Evolutionary conservation across 805 yeast species (phyloP), one percentile per base, ranked within the genome.

Genomic region (Scheffersomyces coipomensis): DNA sequence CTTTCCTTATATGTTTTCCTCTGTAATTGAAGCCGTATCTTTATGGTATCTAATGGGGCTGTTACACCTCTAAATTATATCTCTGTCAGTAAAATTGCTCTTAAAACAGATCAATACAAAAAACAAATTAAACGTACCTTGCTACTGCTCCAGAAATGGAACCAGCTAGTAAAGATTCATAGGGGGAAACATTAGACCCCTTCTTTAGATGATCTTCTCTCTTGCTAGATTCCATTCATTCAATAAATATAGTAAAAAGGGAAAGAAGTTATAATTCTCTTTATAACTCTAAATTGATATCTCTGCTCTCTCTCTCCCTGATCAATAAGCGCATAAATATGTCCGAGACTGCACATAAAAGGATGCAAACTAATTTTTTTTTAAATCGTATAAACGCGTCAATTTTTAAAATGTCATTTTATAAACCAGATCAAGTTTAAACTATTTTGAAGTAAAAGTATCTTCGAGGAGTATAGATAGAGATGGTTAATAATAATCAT

Each of bases 41-140:
- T 88, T 38, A 87, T 58, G 11, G 86, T 82, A 50, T 87, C 96
- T 29, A 88, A 62, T 3, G 96, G 96, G 1, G 96, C 90, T 1
- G 84, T 75, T 17, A 77, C 59, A 38, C 78, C 76, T 41, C 88
- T 76, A 26, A 5, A 19, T 12, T 19, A 31, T 17, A 27, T 16
- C 9, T 4, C 5, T 12, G 60, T 59, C 52, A 58, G 62, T 56
- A 38, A 27, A 26, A 15, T 19, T 24, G n/a, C 19, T 9, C n/a
- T 18, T n/a, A n/a, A n/a, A n/a, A n/a, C n/a, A n/a, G 9, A 24
- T 23, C 17, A 34, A 29, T 24, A 12, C 22, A 23, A 24, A 25
- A 21, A 21, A 19, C 15, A 16, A 10, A 25, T 4, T n/a, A 27
- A 26, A 52, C 71, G 35, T 60, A 60, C 72, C 71, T 51, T 19